Percentiles rank a stretch among this genome's conserved stretches.
Evolutionary conservation across 2,329 filamentous ascomycete genomes (phyloP).

Genomic region (Malbranchea zuffiana): DNA sequence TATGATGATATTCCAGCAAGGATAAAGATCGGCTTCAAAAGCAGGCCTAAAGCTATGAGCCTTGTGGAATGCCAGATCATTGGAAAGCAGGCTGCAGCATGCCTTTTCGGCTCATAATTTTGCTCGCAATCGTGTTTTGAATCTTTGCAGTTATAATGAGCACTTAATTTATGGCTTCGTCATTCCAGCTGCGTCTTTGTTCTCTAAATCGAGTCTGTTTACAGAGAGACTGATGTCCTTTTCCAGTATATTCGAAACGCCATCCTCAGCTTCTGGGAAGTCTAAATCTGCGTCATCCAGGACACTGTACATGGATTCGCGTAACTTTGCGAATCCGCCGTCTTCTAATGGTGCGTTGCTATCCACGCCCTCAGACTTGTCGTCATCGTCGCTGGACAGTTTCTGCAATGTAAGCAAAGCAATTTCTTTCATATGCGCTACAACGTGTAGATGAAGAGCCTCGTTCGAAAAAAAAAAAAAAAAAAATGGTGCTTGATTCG

Average conservation of each 20-base stretch:
- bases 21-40: constrained; percentile 13
- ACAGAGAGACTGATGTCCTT: constrained; percentile 1
- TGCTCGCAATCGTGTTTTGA: too few relatives aligned
- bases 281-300: constrained; percentile 21
- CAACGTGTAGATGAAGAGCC: constrained; percentile 23
- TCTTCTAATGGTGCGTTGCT: constrained; percentile 21
- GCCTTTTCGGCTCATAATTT: too few relatives aligned
- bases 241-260: neutral
- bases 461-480: constrained; percentile 20
- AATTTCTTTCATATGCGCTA: constrained; percentile 24
- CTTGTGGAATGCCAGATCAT: constrained; percentile 17
- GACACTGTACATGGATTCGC: constrained; percentile 25
- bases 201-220: constrained; percentile 1
- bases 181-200: constrained; percentile 1
- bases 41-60: constrained; percentile 15
- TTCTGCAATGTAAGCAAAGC: constrained; percentile 25
- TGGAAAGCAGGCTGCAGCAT: too few relatives aligned
- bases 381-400: constrained; percentile 19
- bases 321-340: constrained; percentile 13
- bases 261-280: constrained; percentile 12
- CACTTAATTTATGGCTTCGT: too few relatives aligned
- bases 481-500: constrained; percentile 14
- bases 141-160: too few relatives aligned
- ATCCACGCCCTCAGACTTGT: constrained; percentile 17
- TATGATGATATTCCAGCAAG: constrained; percentile 12